Evolutionary conservation across 768 basidiomycete species (phyloP).

Genomic region (Macrocybe gigantea): DNA sequence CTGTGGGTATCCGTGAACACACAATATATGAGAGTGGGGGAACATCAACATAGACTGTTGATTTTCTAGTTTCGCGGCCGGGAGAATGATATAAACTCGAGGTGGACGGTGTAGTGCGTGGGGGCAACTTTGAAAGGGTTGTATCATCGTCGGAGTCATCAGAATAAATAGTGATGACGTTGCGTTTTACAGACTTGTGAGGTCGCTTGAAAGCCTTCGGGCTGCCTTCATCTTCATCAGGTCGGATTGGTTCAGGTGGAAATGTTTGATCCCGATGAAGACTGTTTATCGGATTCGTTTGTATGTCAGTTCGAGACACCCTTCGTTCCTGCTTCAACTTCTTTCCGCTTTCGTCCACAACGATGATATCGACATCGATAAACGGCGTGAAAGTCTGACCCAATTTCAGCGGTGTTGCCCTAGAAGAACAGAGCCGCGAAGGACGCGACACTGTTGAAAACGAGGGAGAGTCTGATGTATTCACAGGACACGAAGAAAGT

Average conservation of each 20-base stretch:
- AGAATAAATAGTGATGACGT: constrained; percentile 31
- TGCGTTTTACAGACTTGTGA: constrained; percentile 21
- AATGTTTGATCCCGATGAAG: not conserved
- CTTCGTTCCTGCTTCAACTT: constrained; percentile 58
- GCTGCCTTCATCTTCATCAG: constrained; percentile 18
- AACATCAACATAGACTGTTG: too few relatives aligned
- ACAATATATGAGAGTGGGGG: too few relatives aligned
- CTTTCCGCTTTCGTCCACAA: constrained; percentile 56
- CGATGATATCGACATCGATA: constrained; percentile 61
- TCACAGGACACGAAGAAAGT: constrained; percentile 22
- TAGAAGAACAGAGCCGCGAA: constrained; percentile 18
- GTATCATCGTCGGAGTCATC: constrained; percentile 42
- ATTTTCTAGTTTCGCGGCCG: too few relatives aligned
- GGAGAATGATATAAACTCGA: too few relatives aligned
- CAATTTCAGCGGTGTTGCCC: constrained; percentile 24
- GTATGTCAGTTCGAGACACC: constrained; percentile 40
- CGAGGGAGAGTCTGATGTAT: constrained; percentile 32
- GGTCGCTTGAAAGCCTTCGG: constrained; percentile 16
- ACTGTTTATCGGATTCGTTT: constrained; percentile 23
- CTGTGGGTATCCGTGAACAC: too few relatives aligned
- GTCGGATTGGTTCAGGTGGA: constrained; percentile 3
- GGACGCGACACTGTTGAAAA: constrained; percentile 14
- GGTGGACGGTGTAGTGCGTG: constrained; percentile 6
- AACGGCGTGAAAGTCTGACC: constrained; percentile 37
- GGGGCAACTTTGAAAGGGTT: not conserved